These are phyloP conservation scores for Nannizziopsis arthrosporioides DNA, from an alignment of 2,329 filamentous ascomycete genomes.

Conservation along the genomic window DNA sequence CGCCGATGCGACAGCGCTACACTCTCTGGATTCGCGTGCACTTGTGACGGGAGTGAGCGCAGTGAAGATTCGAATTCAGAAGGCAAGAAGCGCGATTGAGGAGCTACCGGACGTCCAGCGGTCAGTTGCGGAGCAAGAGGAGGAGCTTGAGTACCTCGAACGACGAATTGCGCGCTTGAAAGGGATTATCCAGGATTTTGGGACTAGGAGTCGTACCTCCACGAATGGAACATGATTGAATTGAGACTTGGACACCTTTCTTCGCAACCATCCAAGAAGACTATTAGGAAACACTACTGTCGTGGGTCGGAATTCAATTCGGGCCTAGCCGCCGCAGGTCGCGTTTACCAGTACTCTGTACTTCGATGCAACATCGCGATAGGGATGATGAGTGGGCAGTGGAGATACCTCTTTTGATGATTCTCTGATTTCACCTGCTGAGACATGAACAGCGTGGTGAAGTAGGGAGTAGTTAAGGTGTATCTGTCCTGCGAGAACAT, in stretches of 20 bases:
- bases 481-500: too few relatives aligned
- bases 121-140: constrained; percentile 34
- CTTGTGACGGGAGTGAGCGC: constrained; percentile 65
- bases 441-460: too few relatives aligned
- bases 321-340: too few relatives aligned
- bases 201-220: constrained; percentile 19
- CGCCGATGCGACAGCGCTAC: constrained; percentile 19
- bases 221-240: constrained; percentile 2
- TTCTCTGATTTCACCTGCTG: too few relatives aligned
- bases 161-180: constrained; percentile 29
- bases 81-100: constrained; percentile 48
- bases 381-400: too few relatives aligned
- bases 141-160: constrained; percentile 34
- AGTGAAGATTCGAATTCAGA: constrained; percentile 72
- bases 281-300: too few relatives aligned
- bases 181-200: constrained; percentile 33
- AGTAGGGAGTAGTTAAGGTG: too few relatives aligned
- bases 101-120: constrained; percentile 36
- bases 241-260: too few relatives aligned
- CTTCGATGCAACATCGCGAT: too few relatives aligned
- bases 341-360: too few relatives aligned
- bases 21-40: constrained; percentile 55
- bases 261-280: not conserved
- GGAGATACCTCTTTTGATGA: too few relatives aligned
- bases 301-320: too few relatives aligned